phyloP scores from a whole-genome alignment of 2,329 filamentous ascomycete genomes.

The Berkeleyomyces basicola region DNA sequence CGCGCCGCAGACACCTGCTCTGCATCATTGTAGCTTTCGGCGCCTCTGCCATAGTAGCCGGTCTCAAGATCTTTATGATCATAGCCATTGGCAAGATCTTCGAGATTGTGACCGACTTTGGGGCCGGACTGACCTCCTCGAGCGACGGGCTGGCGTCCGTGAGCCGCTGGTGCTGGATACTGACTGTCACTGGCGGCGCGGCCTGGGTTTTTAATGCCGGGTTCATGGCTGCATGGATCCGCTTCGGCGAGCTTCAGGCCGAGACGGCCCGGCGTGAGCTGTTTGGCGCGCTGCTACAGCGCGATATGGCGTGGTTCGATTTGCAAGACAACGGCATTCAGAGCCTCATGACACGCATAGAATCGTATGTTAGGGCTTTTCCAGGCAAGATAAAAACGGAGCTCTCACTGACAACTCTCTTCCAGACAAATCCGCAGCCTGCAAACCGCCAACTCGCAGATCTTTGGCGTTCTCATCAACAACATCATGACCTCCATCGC shows the following conservation, averaged over 20 bases:
- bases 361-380: conserved; percentile 40
- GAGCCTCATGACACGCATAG: conserved; percentile 52
- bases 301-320: conserved; percentile 74
- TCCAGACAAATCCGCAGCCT: conserved; percentile 68
- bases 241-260: conserved; percentile 70
- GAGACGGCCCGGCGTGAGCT: conserved; percentile 44
- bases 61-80: conserved; percentile 47
- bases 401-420: neutral
- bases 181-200: conserved; percentile 45
- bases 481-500: conserved; percentile 47
- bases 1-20: conserved; percentile 39
- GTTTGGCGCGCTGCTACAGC: conserved; percentile 52
- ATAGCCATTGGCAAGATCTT: conserved; percentile 63
- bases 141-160: conserved; percentile 38
- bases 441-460: conserved; percentile 63
- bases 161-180: conserved; percentile 38
- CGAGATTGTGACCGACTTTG: conserved; percentile 50
- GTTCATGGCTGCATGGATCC: conserved; percentile 55
- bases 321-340: conserved; percentile 51
- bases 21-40: conserved; percentile 37
- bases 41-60: conserved; percentile 42
- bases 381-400: neutral
- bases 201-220: conserved; percentile 51
- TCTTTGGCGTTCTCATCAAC: conserved; percentile 53
- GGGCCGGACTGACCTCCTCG: conserved; percentile 33